Percentiles rank a stretch among this genome's conserved stretches.
Evolutionary conservation across 176 grass and related monocot species (phyloP).

Genomic region (Rhipidocladum racemiflorum): DNA sequence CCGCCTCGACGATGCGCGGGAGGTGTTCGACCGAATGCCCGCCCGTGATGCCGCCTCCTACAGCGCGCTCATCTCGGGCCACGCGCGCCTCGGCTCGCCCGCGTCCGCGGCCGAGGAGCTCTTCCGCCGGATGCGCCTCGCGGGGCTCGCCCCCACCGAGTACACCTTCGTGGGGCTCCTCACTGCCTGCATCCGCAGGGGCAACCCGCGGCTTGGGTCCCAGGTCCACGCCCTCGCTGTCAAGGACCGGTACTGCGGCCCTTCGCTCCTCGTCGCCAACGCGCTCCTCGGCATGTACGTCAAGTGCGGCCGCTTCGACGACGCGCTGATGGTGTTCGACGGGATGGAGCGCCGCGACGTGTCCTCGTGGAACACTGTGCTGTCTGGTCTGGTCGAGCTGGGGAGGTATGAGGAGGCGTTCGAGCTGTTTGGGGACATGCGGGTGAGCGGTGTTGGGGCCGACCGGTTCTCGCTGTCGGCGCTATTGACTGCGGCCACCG

Average conservation of each 20-base stretch:
- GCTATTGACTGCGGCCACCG: slow-evolving; percentile 40
- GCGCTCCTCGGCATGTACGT: slow-evolving; percentile 62
- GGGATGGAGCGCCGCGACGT: slow-evolving; percentile 50
- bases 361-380: slow-evolving; percentile 63
- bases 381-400: slow-evolving; percentile 48
- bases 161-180: slow-evolving; percentile 62
- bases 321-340: slow-evolving; percentile 40
- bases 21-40: slow-evolving; percentile 41
- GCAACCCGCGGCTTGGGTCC: slow-evolving; percentile 37
- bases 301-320: slow-evolving; percentile 35
- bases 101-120: slow-evolving; percentile 4
- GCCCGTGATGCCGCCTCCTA: slow-evolving; percentile 48
- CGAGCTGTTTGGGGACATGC: slow-evolving; percentile 53
- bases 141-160: slow-evolving; percentile 38
- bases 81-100: slow-evolving; percentile 35
- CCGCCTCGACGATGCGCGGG: slow-evolving; percentile 33
- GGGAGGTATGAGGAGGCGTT: slow-evolving; percentile 63
- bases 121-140: slow-evolving; percentile 44
- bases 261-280: slow-evolving; percentile 49
- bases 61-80: slow-evolving; percentile 54
- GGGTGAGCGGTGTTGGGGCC: slow-evolving; percentile 10
- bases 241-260: slow-evolving; percentile 17
- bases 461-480: slow-evolving; percentile 55
- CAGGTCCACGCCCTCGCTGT: slow-evolving; percentile 62
- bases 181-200: slow-evolving; percentile 57